Evolutionary conservation across 495 filamentous ascomycete genomes (phyloP).

Genomic region (Polyplosphaeria fusca): DNA sequence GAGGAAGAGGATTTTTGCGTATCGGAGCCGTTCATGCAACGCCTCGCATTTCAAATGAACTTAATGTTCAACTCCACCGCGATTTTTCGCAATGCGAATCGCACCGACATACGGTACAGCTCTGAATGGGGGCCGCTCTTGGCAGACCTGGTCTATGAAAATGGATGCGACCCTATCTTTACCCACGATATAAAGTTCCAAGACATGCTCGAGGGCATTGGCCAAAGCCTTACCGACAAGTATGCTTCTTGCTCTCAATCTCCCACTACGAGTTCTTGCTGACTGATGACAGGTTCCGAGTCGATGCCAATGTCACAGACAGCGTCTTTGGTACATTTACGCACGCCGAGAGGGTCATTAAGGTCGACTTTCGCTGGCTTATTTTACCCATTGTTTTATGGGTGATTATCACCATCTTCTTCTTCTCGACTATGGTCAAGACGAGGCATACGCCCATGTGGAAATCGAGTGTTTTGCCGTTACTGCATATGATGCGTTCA

Average conservation of each 20-base stretch:
- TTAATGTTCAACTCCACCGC: not conserved
- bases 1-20: slow-evolving; percentile 10
- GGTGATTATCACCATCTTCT: not conserved
- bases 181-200: no score
- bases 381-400: not conserved
- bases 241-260: not conserved
- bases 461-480: slow-evolving; percentile 6
- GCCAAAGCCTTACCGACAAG: not conserved
- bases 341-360: not conserved
- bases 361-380: not conserved
- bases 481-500: not conserved
- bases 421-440: not conserved
- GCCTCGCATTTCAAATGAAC: not conserved
- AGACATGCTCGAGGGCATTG: not conserved
- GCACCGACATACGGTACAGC: not conserved
- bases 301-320: not conserved
- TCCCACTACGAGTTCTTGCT: not conserved
- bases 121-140: slow-evolving; percentile 3
- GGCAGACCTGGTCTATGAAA: not conserved
- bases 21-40: not conserved
- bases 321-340: not conserved
- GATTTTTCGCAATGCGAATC: not conserved
- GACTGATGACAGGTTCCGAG: not conserved
- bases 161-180: no score
- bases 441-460: slow-evolving; percentile 3